Conservation (phyloP, 1,284 basidiomycete species). For the Apiotrichum mycotoxinovorans region DNA sequence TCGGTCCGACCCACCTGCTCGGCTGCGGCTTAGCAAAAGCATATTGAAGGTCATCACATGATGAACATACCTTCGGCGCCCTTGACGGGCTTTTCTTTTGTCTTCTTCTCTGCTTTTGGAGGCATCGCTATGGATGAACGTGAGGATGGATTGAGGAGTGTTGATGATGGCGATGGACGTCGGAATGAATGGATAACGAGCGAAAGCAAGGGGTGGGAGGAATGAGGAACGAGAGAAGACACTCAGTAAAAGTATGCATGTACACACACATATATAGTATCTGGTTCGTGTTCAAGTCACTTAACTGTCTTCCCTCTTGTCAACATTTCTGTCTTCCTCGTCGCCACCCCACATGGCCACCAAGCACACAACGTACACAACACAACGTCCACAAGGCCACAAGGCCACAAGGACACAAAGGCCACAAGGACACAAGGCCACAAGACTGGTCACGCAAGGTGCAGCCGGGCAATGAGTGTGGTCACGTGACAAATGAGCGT, state of each 20-base stretch:
- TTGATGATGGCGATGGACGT: constrained; percentile 3
- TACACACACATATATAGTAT: background rate
- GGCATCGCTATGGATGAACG: constrained; percentile 32
- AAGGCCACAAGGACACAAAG: no score
- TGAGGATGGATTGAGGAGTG: no score
- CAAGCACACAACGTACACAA: no score
- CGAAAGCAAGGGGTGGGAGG: no score
- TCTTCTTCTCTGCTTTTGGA: constrained; percentile 76
- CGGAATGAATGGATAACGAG: background rate
- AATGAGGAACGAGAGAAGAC: background rate
- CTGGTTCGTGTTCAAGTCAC: background rate
- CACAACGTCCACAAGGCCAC: no score
- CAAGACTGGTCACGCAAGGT: no score
- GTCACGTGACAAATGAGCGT: no score
- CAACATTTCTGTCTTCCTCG: background rate
- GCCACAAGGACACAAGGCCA: no score
- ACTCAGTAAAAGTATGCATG: background rate
- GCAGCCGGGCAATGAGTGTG: no score
- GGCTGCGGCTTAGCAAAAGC: constrained; percentile 31
- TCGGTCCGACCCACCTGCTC: constrained; percentile 32
- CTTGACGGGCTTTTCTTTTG: constrained; percentile 41
- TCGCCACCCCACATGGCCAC: background rate
- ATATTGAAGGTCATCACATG: background rate
- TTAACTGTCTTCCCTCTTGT: background rate
- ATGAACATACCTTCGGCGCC: constrained; percentile 45